These are phyloP conservation scores for Setaria italica DNA, from an alignment of 202 grass and related monocot species.

Conservation along the genomic window DNA sequence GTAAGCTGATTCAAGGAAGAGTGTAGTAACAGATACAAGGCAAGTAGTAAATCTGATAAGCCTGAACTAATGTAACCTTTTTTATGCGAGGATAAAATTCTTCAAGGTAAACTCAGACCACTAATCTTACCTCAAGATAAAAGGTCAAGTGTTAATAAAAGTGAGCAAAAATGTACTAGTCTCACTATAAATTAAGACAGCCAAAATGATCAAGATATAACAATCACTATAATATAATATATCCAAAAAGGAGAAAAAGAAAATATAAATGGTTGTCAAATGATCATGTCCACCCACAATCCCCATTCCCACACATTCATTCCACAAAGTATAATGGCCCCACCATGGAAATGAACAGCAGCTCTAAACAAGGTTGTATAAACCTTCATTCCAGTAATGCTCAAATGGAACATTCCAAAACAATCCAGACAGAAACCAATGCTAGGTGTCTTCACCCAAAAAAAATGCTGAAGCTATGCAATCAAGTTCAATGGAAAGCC, in stretches of 20 bases:
- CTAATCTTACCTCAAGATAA: background rate
- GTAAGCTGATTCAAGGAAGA: background rate
- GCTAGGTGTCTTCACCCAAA: background rate
- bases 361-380: background rate
- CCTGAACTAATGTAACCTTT: background rate
- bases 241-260: background rate
- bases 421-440: constrained; percentile 17
- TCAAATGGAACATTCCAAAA: constrained; percentile 3
- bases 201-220: background rate
- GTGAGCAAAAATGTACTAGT: background rate
- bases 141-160: background rate
- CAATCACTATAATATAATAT: background rate
- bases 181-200: background rate
- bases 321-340: background rate
- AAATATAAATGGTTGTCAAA: constrained; percentile 17
- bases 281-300: background rate
- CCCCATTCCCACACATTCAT: background rate
- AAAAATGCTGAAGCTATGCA: background rate
- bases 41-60: background rate
- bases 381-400: background rate
- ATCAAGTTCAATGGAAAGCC: background rate
- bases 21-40: background rate
- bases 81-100: background rate
- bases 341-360: background rate
- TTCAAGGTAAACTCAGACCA: background rate